Evolutionary conservation across 2,329 filamentous ascomycete species (phyloP).

Genomic region (Macroventuria anomochaeta): DNA sequence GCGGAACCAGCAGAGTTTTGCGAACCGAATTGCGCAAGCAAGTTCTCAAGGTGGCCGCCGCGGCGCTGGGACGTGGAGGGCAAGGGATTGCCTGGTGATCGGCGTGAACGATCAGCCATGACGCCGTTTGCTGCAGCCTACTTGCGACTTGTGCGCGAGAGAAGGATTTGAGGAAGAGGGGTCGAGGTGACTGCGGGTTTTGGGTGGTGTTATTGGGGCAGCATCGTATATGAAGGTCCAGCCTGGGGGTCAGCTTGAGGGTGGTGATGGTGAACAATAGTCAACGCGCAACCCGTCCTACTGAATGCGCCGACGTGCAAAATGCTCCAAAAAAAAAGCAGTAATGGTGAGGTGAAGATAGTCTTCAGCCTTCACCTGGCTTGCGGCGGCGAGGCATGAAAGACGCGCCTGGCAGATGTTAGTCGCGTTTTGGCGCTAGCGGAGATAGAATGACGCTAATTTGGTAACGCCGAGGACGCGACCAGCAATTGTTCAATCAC

Average conservation of each 20-base stretch:
- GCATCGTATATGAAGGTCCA: conserved; percentile 1
- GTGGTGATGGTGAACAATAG: conserved; percentile 7
- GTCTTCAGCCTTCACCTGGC: background rate
- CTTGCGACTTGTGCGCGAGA: background rate
- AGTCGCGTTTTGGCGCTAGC: conserved; percentile 4
- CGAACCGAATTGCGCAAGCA: conserved; percentile 43
- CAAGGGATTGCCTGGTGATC: conserved; percentile 26
- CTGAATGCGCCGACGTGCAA: background rate
- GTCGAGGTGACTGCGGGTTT: background rate
- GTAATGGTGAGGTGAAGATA: conserved; percentile 1
- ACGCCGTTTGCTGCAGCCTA: conserved; percentile 6
- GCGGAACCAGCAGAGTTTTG: conserved; percentile 40
- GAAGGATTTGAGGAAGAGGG: background rate
- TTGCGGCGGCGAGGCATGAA: background rate
- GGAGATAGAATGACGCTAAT: conserved; percentile 10
- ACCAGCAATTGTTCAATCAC: background rate
- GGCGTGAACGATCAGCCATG: conserved; percentile 32
- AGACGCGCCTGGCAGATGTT: background rate
- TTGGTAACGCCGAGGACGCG: conserved; percentile 8
- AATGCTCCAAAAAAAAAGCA: background rate
- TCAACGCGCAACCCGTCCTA: background rate
- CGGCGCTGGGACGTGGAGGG: conserved; percentile 36
- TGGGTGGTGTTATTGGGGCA: background rate
- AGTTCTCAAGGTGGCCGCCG: conserved; percentile 28
- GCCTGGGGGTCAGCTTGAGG: background rate